phyloP scores from a whole-genome alignment of 495 filamentous ascomycete genomes.

The Penicillium angulare region DNA sequence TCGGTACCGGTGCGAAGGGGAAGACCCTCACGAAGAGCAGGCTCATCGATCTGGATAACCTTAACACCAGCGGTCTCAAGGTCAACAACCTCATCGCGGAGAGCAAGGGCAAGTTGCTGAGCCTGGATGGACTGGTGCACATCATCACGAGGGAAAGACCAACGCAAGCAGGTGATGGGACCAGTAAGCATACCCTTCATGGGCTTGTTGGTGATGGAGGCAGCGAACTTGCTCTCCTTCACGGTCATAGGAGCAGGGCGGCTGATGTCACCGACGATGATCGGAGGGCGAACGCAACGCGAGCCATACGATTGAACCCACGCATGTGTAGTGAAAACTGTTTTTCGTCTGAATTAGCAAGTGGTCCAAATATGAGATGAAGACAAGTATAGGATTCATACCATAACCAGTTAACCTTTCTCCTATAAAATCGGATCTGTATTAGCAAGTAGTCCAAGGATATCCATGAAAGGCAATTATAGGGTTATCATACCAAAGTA shows the following conservation, averaged over 20 bases:
- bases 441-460: no score
- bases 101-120: conserved; percentile 95
- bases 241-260: conserved; percentile 97
- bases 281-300: conserved; percentile 95
- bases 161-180: conserved; percentile 95
- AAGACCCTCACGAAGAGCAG: conserved; percentile 97
- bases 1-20: conserved; percentile 88
- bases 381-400: no score
- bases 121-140: conserved; percentile 98
- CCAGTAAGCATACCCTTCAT: conserved; percentile 99
- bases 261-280: conserved; percentile 97
- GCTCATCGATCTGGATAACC: conserved; percentile 99
- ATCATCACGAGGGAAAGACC: conserved; percentile 99
- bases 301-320: conserved; percentile 99
- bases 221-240: conserved; percentile 99
- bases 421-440: no score
- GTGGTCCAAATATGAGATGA: no score
- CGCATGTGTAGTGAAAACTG: conserved; percentile 97
- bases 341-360: no score
- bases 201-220: conserved; percentile 92
- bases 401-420: no score
- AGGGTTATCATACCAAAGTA: no score
- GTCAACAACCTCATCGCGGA: conserved; percentile 97
- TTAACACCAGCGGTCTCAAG: conserved; percentile 93
- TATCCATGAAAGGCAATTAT: no score